Conservation (phyloP, 345 rosid genomes). For the Pistacia integerrima region DNA sequence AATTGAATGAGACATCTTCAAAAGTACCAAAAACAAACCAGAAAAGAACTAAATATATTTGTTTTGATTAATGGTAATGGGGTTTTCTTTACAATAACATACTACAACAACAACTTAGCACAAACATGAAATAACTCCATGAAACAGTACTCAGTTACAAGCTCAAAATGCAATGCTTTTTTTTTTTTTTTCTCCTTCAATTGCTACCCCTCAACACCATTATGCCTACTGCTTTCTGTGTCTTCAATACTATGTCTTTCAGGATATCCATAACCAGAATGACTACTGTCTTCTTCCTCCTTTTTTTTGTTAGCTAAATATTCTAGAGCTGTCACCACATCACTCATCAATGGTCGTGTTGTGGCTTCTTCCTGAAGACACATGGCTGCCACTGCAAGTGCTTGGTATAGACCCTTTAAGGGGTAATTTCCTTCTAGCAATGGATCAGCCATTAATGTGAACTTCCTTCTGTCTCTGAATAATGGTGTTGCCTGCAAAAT, state of each 20-base stretch:
- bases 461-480: slow-evolving; percentile 65
- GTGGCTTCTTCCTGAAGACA: slow-evolving; percentile 78
- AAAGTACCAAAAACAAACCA: too few species aligned
- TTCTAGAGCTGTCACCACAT: slow-evolving; percentile 79
- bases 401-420: slow-evolving; percentile 62
- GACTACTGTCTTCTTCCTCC: slow-evolving; percentile 10
- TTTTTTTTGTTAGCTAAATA: slow-evolving; percentile 38
- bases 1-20: too few species aligned
- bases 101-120: too few species aligned
- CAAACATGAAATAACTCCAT: neutral
- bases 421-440: slow-evolving; percentile 61
- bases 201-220: neutral
- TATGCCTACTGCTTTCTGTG: neutral
- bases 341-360: slow-evolving; percentile 71
- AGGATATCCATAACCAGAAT: neutral
- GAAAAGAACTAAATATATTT: too few species aligned
- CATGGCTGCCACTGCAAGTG: slow-evolving; percentile 85
- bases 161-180: neutral
- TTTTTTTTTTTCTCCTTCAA: neutral
- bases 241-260: neutral
- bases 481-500: slow-evolving; percentile 67
- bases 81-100: too few species aligned
- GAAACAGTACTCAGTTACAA: neutral
- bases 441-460: slow-evolving; percentile 72
- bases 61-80: too few species aligned